Conservation (phyloP, 1,139 yeast species). For the Suhomyces bribrorum region DNA sequence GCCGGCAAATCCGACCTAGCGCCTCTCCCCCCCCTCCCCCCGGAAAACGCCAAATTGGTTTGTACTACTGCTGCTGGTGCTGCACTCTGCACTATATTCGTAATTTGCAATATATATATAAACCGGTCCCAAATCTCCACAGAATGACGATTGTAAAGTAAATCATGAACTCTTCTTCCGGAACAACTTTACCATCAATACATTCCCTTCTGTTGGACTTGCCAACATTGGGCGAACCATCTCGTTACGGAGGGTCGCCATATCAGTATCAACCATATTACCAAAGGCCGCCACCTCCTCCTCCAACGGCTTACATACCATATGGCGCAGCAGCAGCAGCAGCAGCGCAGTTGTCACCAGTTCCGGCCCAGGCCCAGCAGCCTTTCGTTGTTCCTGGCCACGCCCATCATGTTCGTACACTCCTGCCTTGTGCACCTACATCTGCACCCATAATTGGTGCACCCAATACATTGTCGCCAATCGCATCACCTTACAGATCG, state of each 20-base stretch:
- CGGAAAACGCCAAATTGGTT: slow-evolving; percentile 5
- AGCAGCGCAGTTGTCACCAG: not conserved
- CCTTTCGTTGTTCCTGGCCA: not conserved
- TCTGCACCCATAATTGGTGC: slow-evolving; percentile 2
- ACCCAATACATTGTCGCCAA: slow-evolving; percentile 4
- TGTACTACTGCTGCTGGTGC: no score
- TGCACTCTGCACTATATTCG: slow-evolving; percentile 5
- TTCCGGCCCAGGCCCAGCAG: not conserved
- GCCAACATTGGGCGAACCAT: slow-evolving; percentile 17
- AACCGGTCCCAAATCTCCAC: slow-evolving; percentile 4
- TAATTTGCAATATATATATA: slow-evolving; percentile 7
- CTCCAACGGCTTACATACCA: slow-evolving; percentile 3
- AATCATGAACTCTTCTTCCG: slow-evolving; percentile 9
- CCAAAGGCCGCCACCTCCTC: not conserved
- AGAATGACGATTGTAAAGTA: not conserved
- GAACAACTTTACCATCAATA: slow-evolving; percentile 29
- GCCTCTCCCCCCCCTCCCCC: not conserved
- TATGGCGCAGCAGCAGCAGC: not conserved
- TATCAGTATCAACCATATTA: slow-evolving; percentile 6
- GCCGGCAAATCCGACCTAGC: not conserved
- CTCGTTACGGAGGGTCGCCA: slow-evolving; percentile 8
- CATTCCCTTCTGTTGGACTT: slow-evolving; percentile 32
- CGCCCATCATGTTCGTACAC: no score
- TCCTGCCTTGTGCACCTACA: no score
- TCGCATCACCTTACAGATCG: slow-evolving; percentile 10